Conservation (phyloP, 768 basidiomycete genomes). For the Gloeophyllum trabeum region DNA sequence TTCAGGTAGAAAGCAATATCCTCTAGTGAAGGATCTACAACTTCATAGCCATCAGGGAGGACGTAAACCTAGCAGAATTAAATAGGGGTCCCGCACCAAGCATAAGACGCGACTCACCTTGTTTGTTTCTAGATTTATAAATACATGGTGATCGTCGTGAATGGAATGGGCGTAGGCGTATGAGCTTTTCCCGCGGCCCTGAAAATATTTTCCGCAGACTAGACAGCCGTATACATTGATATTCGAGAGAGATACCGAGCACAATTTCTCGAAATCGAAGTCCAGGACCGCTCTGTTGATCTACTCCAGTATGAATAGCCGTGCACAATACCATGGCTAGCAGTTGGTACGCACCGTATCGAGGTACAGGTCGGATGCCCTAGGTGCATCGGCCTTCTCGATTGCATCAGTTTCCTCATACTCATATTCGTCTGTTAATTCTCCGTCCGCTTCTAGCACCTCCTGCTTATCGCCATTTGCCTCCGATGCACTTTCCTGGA, state of each 20-base stretch:
- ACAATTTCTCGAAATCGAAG: constrained; percentile 99
- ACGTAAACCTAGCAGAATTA: constrained; percentile 99
- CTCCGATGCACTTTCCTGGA: constrained; percentile 4
- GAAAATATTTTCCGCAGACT: constrained; percentile 97
- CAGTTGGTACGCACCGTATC: constrained; percentile 62
- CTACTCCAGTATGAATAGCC: constrained; percentile 26
- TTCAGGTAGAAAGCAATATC: constrained; percentile 88
- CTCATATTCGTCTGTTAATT: constrained; percentile 9
- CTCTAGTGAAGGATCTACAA: constrained; percentile 92
- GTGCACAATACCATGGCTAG: constrained; percentile 4
- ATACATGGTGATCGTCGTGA: constrained; percentile 97
- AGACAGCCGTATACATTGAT: constrained; percentile 98
- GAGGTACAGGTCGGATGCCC: constrained; percentile 81
- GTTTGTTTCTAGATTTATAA: constrained; percentile 88
- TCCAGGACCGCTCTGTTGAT: constrained; percentile 86
- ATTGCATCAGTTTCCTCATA: constrained; percentile 16
- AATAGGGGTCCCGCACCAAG: too few species aligned
- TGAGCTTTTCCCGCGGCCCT: constrained; percentile 87
- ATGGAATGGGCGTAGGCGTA: constrained; percentile 97
- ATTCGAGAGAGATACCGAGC: constrained; percentile 92
- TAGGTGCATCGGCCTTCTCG: constrained; percentile 16
- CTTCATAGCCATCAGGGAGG: constrained; percentile 92
- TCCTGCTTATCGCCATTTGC: constrained; percentile 10
- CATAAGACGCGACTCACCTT: constrained; percentile 49
- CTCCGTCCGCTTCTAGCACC: neutral